These are phyloP conservation scores for Debaryomyces singareniensis DNA, from an alignment of 1,139 yeast species.

Conservation along the genomic window DNA sequence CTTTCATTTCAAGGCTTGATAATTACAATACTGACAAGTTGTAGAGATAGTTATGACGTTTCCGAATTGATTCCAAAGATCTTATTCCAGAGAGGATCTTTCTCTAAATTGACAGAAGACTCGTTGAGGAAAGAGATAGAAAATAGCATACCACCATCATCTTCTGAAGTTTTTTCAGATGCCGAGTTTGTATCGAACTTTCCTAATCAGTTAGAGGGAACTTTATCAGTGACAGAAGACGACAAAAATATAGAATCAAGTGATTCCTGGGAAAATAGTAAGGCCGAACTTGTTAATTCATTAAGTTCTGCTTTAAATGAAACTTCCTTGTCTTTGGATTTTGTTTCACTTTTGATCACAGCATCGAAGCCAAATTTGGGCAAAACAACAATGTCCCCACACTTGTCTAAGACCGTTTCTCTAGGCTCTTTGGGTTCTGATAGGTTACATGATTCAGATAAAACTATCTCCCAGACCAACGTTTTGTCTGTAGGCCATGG, in stretches of 20 bases:
- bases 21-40: conserved; percentile 7
- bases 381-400: conserved; percentile 84
- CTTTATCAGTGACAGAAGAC: conserved; percentile 1
- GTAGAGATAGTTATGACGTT: conserved; percentile 31
- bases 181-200: conserved; percentile 2
- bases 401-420: conserved; percentile 69
- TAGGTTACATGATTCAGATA: conserved; percentile 24
- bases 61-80: conserved; percentile 39
- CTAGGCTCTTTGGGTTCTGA: conserved; percentile 77
- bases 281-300: conserved; percentile 48
- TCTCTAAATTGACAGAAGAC: conserved; percentile 51
- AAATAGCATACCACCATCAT: conserved; percentile 4
- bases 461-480: conserved; percentile 16
- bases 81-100: conserved; percentile 31
- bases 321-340: conserved; percentile 80
- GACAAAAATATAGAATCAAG: conserved; percentile 6
- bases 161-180: conserved; percentile 5
- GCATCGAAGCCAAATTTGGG: conserved; percentile 81
- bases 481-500: conserved; percentile 60
- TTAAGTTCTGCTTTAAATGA: conserved; percentile 77
- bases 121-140: conserved; percentile 26
- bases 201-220: conserved; percentile 2
- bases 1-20: neutral
- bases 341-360: conserved; percentile 78
- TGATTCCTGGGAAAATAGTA: conserved; percentile 50